Conservation (phyloP, 768 basidiomycete genomes). For the Hericium rajendrae region DNA sequence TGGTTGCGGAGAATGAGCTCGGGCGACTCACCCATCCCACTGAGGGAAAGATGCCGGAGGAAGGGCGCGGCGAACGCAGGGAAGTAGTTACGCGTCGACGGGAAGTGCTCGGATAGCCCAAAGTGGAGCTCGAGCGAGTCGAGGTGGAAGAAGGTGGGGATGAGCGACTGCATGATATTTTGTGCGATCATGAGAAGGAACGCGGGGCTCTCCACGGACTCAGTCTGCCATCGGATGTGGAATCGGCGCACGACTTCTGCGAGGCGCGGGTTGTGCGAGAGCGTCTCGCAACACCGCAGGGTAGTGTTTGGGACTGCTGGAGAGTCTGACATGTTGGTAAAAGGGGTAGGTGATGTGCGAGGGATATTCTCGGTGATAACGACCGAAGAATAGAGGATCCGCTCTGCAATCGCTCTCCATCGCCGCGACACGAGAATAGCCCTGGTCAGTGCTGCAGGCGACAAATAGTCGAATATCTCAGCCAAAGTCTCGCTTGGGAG, state of each 20-base stretch:
- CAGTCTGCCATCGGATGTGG: constrained; percentile 46
- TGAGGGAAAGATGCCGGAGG: constrained; percentile 24
- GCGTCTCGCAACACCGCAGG: constrained; percentile 41
- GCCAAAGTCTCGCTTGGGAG: constrained; percentile 51
- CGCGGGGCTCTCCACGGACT: constrained; percentile 20
- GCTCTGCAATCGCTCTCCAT: constrained; percentile 42
- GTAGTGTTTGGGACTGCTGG: constrained; percentile 26
- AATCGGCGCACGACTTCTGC: constrained; percentile 35
- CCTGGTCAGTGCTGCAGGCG: constrained; percentile 25
- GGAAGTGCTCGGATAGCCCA: constrained; percentile 33
- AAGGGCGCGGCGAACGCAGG: constrained; percentile 19
- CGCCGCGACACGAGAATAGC: constrained; percentile 35
- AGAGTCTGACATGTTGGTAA: neutral
- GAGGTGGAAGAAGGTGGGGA: constrained; percentile 33
- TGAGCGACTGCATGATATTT: constrained; percentile 26
- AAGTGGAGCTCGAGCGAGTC: constrained; percentile 50
- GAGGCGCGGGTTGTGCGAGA: constrained; percentile 37
- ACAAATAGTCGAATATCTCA: constrained; percentile 33
- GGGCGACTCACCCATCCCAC: constrained; percentile 25
- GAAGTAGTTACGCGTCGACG: constrained; percentile 27
- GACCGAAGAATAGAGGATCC: constrained; percentile 46
- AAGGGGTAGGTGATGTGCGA: constrained; percentile 29
- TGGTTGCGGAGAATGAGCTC: constrained; percentile 24
- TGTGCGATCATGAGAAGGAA: constrained; percentile 11
- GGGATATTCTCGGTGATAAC: constrained; percentile 38